Evolutionary conservation across 495 filamentous ascomycete species (phyloP).

Genomic region (Daldinia caldariorum): DNA sequence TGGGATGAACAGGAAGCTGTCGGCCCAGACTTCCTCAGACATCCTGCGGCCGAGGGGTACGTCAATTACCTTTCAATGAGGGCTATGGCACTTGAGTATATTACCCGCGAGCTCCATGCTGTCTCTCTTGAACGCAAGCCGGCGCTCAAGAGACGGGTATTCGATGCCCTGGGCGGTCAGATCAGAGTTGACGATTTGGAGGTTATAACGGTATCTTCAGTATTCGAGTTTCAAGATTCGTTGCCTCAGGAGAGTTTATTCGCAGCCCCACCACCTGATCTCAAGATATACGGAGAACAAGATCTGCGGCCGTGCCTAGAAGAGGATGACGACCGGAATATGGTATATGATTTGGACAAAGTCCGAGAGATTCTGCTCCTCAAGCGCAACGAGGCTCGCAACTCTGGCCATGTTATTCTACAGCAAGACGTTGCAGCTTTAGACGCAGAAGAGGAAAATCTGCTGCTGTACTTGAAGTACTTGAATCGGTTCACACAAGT

Average conservation of each 20-base stretch:
- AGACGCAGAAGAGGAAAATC: slow-evolving; percentile 64
- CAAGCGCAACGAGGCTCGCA: slow-evolving; percentile 64
- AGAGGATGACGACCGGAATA: slow-evolving; percentile 57
- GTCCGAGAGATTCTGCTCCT: slow-evolving; percentile 71
- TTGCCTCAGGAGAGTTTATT: slow-evolving; percentile 72
- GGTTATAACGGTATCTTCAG: slow-evolving; percentile 69
- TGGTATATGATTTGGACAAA: slow-evolving; percentile 66
- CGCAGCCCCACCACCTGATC: slow-evolving; percentile 57
- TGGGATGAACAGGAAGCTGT: slow-evolving; percentile 71
- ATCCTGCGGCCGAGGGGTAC: slow-evolving; percentile 69
- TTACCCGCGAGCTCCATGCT: slow-evolving; percentile 82
- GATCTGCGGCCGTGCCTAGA: slow-evolving; percentile 69
- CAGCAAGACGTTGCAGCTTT: slow-evolving; percentile 66
- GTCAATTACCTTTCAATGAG: slow-evolving; percentile 79
- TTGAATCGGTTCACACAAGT: slow-evolving; percentile 73
- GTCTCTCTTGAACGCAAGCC: slow-evolving; percentile 74
- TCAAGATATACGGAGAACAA: slow-evolving; percentile 67
- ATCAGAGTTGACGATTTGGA: slow-evolving; percentile 71
- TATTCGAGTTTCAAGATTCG: slow-evolving; percentile 96
- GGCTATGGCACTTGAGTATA: slow-evolving; percentile 80
- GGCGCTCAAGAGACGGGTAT: slow-evolving; percentile 77
- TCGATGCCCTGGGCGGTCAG: slow-evolving; percentile 80
- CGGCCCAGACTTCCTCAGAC: slow-evolving; percentile 69
- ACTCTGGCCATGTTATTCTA: slow-evolving; percentile 59
- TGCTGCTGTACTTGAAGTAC: slow-evolving; percentile 66